A percentile compares a stretch with the other conserved stretches of the same genome.
Evolutionary conservation across 2,329 filamentous ascomycete species (phyloP).

Genomic region (Neofusicoccum cordaticola): DNA sequence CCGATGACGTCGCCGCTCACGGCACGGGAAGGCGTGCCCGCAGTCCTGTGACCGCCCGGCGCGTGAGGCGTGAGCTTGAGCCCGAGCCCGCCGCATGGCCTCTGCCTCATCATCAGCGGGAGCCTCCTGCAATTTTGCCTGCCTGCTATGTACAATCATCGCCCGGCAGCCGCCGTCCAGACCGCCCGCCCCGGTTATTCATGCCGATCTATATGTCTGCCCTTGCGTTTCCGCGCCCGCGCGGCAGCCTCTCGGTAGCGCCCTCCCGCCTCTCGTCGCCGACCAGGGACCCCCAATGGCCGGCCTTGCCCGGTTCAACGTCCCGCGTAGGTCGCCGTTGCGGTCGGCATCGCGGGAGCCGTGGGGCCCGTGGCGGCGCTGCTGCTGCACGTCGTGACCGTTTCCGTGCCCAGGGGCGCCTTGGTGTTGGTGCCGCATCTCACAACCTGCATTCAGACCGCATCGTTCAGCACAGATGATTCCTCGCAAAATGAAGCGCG

Average conservation of each 20-base stretch:
- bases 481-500: background rate
- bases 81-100: background rate
- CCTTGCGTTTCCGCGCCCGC: background rate
- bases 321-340: background rate
- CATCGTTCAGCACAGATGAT: background rate
- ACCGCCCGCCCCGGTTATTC: background rate
- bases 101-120: background rate
- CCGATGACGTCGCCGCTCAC: background rate
- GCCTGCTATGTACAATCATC: background rate
- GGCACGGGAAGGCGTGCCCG: background rate
- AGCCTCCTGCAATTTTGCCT: constrained; percentile 1
- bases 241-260: background rate
- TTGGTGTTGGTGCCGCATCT: background rate
- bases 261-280: background rate
- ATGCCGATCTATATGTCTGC: constrained; percentile 1
- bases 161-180: background rate
- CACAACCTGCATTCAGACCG: background rate
- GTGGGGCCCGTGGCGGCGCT: background rate
- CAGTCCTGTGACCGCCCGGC: background rate
- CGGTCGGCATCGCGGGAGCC: background rate
- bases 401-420: constrained; percentile 3
- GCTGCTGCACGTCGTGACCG: background rate
- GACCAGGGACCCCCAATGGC: no score
- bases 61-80: background rate
- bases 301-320: no score